Evolutionary conservation across 257 asterid genomes (phyloP), one percentile per base, ranked within the genome.

Genomic region (Verbena officinalis): DNA sequence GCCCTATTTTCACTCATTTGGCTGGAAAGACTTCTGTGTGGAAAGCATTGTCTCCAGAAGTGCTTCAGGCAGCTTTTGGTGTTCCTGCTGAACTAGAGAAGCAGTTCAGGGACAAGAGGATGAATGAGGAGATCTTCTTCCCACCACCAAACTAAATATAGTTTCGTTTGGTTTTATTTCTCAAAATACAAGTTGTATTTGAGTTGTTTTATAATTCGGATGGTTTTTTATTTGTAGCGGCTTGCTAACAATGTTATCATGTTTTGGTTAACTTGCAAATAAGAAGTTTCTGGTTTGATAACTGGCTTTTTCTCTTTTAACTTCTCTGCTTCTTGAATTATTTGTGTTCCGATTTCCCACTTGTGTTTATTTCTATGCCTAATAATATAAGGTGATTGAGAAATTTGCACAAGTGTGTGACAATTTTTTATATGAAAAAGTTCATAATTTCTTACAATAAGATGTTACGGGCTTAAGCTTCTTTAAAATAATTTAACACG

Each of bases 101-200:
- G 62, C 77, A 84, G 56, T 90, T 90, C 83, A 75, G 85, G 64
- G 71, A 84, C 1, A 86, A 78, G 84, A 89, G 96, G 75, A 75
- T 59, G 68, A 81, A 86, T 1, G 94, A 89, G 72, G 93, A 84
- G 73, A 84, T 86, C 62, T 89, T 89, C 82, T 89, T 89, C 74
- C 96, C 95, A 62, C 95, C 96, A 69, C 83, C 95, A 36, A 81
- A 75, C 12, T 84, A 72, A 36, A 60, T 23, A 9, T 5, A 59
- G 55, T 39, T 17, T 30, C 13, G 6, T 0, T 27, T 57, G 0
- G 55, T 61, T 15, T 14, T 1, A 14, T 2, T 57, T 33, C 19
- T 8, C 21, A 17, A 17, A 46, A 27, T 5, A 16, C 4, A 19
- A 15, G 33, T 23, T 21, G 31, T 7, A 11, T 30, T n/a, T 11